Base-by-base conservation (phyloP, 129 eudicot genomes). In the Saposhnikovia divaricata region DNA sequence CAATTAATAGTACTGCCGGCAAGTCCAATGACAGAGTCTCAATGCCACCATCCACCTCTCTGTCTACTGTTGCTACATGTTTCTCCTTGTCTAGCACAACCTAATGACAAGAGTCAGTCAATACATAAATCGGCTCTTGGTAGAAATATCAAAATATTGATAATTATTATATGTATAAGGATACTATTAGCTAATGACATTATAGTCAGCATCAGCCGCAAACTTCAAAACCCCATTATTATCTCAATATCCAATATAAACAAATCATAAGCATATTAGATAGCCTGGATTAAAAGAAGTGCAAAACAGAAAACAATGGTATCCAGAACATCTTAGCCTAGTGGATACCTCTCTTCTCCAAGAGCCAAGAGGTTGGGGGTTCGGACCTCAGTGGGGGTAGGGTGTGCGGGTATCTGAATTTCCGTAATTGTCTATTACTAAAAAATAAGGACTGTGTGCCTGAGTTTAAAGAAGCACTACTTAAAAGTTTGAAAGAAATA, bases 11-110 rank as follows among this genome's bases (percentile, higher is more conserved):
- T 25, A 95, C 97, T 72, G 96, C 96, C 34, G 99, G 99, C 81
- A 95, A 83, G 76, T 92, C 97, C 80, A 95, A 79, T 79, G 93
- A 87, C 82, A 95, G 37, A 1, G 96, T 92, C 89, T 95, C 99
- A 65, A 90, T 85, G 48, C 99, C 99, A 76, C 95, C 97, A 71
- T 95, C 99, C 79, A 95, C 99, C 86, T 95, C 99, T 86, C 99
- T 89, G 78, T 95, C 99, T 48, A 95, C 95, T 43, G 93, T 90
- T 37, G 88, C 96, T 73, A 79, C 79, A 51, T 95, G 87, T 79
- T 95, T 95, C 82, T 85, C 93, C 87, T 87, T 87, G 88, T 92
- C 96, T 51, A 95, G 86, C 82, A 95, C 95, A 86, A 95, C 96
- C 97, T 92, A 78, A 48, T 77, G 66, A 76, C 42, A 78, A 50